Base-by-base conservation (phyloP, 331 rosid genomes). In the Quercus tomentella region DNA sequence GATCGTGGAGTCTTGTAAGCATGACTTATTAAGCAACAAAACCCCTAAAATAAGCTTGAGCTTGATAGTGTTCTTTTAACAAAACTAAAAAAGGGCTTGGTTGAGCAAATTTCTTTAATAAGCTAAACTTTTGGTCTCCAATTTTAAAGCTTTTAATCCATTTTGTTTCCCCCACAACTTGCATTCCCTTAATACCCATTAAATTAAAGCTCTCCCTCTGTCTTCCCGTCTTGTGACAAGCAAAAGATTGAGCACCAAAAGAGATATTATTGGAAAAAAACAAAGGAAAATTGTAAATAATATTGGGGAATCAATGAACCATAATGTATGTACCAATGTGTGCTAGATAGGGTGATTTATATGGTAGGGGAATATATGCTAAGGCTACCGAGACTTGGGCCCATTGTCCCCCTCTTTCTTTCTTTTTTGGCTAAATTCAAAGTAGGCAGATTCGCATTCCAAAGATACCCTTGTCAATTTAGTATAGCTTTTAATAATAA, bases 361-460 rank as follows among this genome's bases (percentile, higher is more conserved):
- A 17, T 6, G 35, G 65, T 26, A 25, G 80, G 60, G 66, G 80
- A 78, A 81, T 76, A 69, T 68, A 76, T 73, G 80, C 54, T 49
- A 37, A 51, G 83, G 49, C 58, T 55, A 68, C 70, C 79, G 78
- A 80, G 83, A 82, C 73, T 43, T 57, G 82, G 56, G 78, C 76
- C 20, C 49, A 49, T 41, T 82, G 80, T 80, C 80, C 37, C 37
- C 80, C 72, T 52, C 70, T 73, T 66, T 77, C 52, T 76, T 28
- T 74, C 28, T 72, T 61, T 57, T 54, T 56, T 77, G 72, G 86
- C 70, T 35, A 1, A 72, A 70, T 72, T 26, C 43, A 63, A 41
- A 58, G 56, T 30, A 7, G 43, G 17, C 49, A 79, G 71, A 73
- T 58, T 45, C 78, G 55, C 78, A 68, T 76, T 68, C 83, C 89